Percentiles rank a stretch among this genome's conserved stretches.
Conservation (phyloP, 805 yeast genomes). For the Brettanomyces sp. region DNA sequence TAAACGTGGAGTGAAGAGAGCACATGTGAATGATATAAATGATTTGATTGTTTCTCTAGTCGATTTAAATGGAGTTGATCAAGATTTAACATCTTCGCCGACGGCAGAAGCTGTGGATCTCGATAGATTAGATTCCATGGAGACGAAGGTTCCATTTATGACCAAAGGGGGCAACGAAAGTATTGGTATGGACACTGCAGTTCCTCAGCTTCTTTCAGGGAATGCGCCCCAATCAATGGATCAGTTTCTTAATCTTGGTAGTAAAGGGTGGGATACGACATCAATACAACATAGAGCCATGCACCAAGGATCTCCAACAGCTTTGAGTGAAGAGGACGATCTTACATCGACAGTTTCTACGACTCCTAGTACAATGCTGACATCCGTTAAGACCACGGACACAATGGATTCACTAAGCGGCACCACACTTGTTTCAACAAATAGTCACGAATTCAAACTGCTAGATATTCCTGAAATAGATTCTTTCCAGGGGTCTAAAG, state of each 20-base stretch:
- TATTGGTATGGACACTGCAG: not conserved
- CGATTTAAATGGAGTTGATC: slow-evolving; percentile 22
- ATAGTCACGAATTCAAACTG: slow-evolving; percentile 13
- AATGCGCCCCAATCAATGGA: slow-evolving; percentile 3
- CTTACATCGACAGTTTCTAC: slow-evolving; percentile 17
- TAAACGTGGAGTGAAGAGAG: slow-evolving; percentile 9
- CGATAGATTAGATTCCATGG: not conserved
- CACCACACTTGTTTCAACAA: slow-evolving; percentile 11
- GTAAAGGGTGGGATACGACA: not conserved
- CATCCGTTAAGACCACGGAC: slow-evolving; percentile 21
- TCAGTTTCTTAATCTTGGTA: slow-evolving; percentile 6
- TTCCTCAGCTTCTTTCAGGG: not conserved
- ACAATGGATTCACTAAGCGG: slow-evolving; percentile 18
- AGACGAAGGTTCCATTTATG: not conserved
- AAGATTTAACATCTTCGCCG: not conserved
- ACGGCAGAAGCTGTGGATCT: no score
- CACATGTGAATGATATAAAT: slow-evolving; percentile 27
- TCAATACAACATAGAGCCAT: not conserved
- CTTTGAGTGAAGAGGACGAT: slow-evolving; percentile 16
- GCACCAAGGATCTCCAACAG: not conserved
- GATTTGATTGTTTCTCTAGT: slow-evolving; percentile 26
- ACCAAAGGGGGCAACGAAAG: not conserved
- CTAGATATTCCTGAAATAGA: slow-evolving; percentile 5
- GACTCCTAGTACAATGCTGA: slow-evolving; percentile 16
- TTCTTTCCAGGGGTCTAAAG: not conserved